Base-by-base conservation (phyloP, 805 yeast species). In the Wickerhamiella musiphila region DNA sequence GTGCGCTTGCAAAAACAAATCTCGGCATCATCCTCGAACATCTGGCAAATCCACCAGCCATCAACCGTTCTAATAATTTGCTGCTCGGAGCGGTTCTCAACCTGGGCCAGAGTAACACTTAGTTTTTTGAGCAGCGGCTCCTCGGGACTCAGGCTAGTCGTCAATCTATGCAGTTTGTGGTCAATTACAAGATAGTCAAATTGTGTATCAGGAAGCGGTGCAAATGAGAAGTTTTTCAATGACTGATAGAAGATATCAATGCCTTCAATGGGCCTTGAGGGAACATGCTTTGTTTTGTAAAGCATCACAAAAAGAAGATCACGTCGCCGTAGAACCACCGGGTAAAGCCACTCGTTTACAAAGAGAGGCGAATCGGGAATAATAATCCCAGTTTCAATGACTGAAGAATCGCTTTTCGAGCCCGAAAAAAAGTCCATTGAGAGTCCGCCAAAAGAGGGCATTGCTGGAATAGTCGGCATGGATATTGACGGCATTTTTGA, bases 111-210 rank as follows among this genome's bases (percentile, higher is more conserved):
- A n/a, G n/a, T n/a, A n/a, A n/a, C n/a, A n/a, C n/a, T n/a, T n/a
- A n/a, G n/a, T n/a, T n/a, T n/a, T n/a, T n/a, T n/a, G n/a, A n/a
- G n/a, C n/a, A n/a, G n/a, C n/a, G n/a, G n/a, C n/a, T n/a, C n/a
- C n/a, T n/a, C n/a, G n/a, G n/a, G n/a, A n/a, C n/a, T n/a, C n/a
- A n/a, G n/a, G n/a, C n/a, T n/a, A n/a, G n/a, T n/a, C n/a, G n/a
- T n/a, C n/a, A n/a, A n/a, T n/a, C n/a, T n/a, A n/a, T 18, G 17
- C 7, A 10, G 15, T 2, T 18, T 9, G 22, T 16, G 13, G 28
- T 35, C 31, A 3, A 35, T 14, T 6, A 24, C 32, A 2, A 35
- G 14, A 23, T 35, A 35, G 22, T 14, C 18, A 20, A 35, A 35
- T 6, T 18, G 23, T 23, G 28, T 31, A 5, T 34, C 28, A 3